Base-by-base conservation (phyloP, 495 filamentous ascomycete species). In the Trichoderma virens region DNA sequence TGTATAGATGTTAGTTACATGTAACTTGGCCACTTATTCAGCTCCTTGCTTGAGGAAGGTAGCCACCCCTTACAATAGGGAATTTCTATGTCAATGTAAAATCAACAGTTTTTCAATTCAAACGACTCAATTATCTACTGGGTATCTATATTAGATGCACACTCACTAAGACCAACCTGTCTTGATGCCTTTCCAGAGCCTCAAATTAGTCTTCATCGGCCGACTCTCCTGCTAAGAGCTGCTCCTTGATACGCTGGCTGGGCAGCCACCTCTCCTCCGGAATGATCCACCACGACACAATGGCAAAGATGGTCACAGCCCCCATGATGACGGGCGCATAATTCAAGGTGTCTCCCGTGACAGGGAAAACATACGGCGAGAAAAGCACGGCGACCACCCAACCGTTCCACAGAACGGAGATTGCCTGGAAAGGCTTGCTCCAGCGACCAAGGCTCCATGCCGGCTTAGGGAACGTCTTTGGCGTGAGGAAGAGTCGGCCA, bases 251-350 rank as follows among this genome's bases (percentile, higher is more conserved):
- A 20, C 51, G 51, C 51, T 30, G 51, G 25, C 51, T 56, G 5
- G 51, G 51, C 51, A 56, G 51, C 51, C 51, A 56, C 25, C 27
- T 30, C 14, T 56, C 27, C 25, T 56, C 51, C 25, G 51, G 51
- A 56, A 56, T 56, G 9, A 30, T 8, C 51, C 51, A 56, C 68
- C 68, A 69, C 23, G 61, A 43, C 25, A 51, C 66, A 14, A 75
- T 54, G 0, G 75, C 66, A 27, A 70, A 78, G 20, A 85, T 69
- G 0, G 78, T 73, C 4, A 86, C 78, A 60, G 87, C 85, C 0
- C 85, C 85, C 7, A 87, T 84, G 1, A 85, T 85, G 0, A 87
- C 85, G 2, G 80, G 80, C 0, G 85, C 85, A 67, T 88, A 88
- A 68, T 86, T 86, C 25, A 88, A 69, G 8, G 83, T 85, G 67